phyloP scores from a whole-genome alignment of 768 basidiomycete species.

The Leccinum barrowsii region DNA sequence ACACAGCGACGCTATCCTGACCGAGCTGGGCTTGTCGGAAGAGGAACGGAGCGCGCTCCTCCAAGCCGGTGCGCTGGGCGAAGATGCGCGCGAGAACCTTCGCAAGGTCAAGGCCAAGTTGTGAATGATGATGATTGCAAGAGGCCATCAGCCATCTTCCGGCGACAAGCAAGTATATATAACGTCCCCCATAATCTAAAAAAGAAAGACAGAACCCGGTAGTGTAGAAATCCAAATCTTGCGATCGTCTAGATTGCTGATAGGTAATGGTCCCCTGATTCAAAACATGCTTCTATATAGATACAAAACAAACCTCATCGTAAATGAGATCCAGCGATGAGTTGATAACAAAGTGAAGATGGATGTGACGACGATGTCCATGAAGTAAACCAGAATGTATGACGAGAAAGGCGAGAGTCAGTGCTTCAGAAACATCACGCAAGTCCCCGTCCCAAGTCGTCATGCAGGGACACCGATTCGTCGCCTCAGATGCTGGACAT shows the following conservation, averaged over 20 bases:
- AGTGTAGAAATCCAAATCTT: not conserved
- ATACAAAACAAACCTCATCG: not conserved
- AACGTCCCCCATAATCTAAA: not conserved
- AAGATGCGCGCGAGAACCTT: constrained; percentile 21
- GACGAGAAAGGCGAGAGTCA: not conserved
- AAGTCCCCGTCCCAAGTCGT: not conserved
- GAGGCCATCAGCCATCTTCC: not conserved
- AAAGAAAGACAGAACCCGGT: not conserved
- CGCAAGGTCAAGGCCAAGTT: constrained; percentile 19
- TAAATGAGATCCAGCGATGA: not conserved
- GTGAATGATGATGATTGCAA: constrained; percentile 9
- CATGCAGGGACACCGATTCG: constrained; percentile 23
- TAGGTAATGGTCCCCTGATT: constrained; percentile 1
- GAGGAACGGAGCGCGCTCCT: constrained; percentile 38
- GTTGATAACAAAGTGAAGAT: not conserved
- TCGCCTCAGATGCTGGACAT: constrained; percentile 30
- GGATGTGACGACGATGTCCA: not conserved
- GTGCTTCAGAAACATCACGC: not conserved
- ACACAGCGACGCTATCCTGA: constrained; percentile 52
- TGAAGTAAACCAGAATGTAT: not conserved
- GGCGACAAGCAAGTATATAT: constrained; percentile 6
- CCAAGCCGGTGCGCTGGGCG: constrained; percentile 47
- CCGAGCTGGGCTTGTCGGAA: constrained; percentile 48
- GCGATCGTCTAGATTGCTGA: constrained; percentile 14
- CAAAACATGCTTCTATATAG: not conserved